Evolutionary conservation across 2,329 filamentous ascomycete species (phyloP), one percentile per base, ranked within the genome.

Genomic region (Hymenoscyphus fructigenus): DNA sequence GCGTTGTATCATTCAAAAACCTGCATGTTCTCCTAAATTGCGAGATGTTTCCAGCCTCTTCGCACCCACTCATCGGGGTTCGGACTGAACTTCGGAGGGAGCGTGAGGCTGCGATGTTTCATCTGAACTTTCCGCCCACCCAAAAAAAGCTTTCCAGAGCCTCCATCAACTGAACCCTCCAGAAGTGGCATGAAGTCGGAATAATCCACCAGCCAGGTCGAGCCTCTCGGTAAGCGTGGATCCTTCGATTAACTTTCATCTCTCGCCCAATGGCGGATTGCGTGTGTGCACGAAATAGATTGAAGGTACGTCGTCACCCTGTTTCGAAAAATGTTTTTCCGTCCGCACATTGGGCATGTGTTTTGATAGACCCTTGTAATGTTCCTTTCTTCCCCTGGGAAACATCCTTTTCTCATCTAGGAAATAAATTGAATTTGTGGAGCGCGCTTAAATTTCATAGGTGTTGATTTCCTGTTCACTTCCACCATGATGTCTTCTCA

Each of bases 321-420:
- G 57, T 59, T 64, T 64, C 60, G 58, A 64, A 64, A 64, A 59
- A 61, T 57, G 57, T 61, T 61, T 55, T 20, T 60, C 58, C 58
- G 59, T 50, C 47, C 20, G 59, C 34, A 38, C 20, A 50, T 53
- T 36, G 38, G 59, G 28, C 58, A 28, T 34, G 57, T 32, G 20
- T 23, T 23, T 20, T 50, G 20, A 23, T 34, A 7, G 53, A 23
- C 50, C 62, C 58, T 12, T 60, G 29, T 32, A 44, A 26, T 29
- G 32, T 32, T 28, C 26, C 41, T 6, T 17, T n/a, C n/a, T 12
- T 23, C 44, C 44, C n/a, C n/a, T 50, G 2, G 17, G 53, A 32
- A 57, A 29, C 50, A 58, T 50, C 58, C 53, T 57, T 14, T 10
- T 56, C 61, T 28, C 56, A 32, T 56, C 26, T 4, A 28, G 23